These are phyloP conservation scores for Xenoacremonium recifei DNA, from an alignment of 2,329 filamentous ascomycete genomes.

Conservation along the genomic window DNA sequence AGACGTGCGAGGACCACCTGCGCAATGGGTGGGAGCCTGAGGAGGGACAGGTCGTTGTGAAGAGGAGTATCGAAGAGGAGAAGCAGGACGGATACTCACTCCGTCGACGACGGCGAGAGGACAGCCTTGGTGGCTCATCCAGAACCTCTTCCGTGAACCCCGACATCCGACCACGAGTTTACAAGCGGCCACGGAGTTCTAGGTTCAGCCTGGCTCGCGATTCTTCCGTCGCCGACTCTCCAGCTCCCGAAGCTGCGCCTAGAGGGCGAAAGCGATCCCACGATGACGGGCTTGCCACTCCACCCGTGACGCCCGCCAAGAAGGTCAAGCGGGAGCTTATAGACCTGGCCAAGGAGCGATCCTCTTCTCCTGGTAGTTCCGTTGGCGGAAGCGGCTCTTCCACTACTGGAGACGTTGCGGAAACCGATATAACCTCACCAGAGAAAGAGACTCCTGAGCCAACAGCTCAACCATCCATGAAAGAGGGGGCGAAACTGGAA, in stretches of 20 bases:
- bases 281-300: slow-evolving; percentile 47
- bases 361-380: slow-evolving; percentile 39
- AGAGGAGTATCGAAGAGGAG: slow-evolving; percentile 53
- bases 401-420: slow-evolving; percentile 26
- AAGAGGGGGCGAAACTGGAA: slow-evolving; percentile 11
- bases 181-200: slow-evolving; percentile 37
- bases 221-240: slow-evolving; percentile 29
- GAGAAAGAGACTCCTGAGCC: slow-evolving; percentile 46
- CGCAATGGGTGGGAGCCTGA: slow-evolving; percentile 79
- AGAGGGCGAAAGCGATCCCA: slow-evolving; percentile 38
- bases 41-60: slow-evolving; percentile 44
- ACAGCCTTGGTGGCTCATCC: slow-evolving; percentile 49
- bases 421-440: slow-evolving; percentile 50
- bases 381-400: slow-evolving; percentile 26
- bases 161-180: slow-evolving; percentile 51
- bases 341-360: slow-evolving; percentile 25
- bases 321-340: slow-evolving; percentile 37
- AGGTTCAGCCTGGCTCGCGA: slow-evolving; percentile 32
- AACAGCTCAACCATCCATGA: slow-evolving; percentile 31
- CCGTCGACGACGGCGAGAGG: slow-evolving; percentile 52
- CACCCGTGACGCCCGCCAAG: slow-evolving; percentile 56
- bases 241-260: slow-evolving; percentile 24
- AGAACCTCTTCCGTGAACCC: slow-evolving; percentile 58
- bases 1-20: slow-evolving; percentile 73
- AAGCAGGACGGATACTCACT: slow-evolving; percentile 51